These are phyloP conservation scores for Cordyceps militaris DNA, from an alignment of 2,329 filamentous ascomycete species.

Conservation along the genomic window DNA sequence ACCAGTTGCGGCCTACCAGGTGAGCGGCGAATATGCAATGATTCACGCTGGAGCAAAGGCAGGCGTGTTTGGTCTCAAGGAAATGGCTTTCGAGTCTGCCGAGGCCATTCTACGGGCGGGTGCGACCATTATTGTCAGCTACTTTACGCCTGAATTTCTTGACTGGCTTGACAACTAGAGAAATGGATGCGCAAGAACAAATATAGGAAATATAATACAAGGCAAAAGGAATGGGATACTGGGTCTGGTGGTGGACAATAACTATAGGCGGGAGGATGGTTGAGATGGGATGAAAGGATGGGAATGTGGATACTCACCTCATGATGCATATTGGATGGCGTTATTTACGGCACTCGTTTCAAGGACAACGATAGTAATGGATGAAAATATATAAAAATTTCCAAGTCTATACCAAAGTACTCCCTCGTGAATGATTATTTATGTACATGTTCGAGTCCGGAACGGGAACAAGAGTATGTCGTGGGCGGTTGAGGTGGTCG, in stretches of 20 bases:
- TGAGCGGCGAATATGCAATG: conserved; percentile 96
- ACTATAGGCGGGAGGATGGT: no score
- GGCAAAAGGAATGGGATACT: neutral
- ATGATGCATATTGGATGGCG: conserved; percentile 6
- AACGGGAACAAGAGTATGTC: neutral
- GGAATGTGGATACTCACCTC: neutral
- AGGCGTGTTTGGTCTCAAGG: conserved; percentile 89
- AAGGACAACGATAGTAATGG: neutral
- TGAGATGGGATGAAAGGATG: neutral
- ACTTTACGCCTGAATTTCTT: conserved; percentile 80
- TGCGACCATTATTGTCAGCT: conserved; percentile 86
- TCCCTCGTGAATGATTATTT: neutral
- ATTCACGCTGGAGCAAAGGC: conserved; percentile 93
- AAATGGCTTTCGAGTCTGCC: conserved; percentile 91
- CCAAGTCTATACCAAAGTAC: neutral
- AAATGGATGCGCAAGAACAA: neutral
- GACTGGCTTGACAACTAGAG: conserved; percentile 54
- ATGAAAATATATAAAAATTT: neutral
- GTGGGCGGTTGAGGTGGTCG: conserved; percentile 6
- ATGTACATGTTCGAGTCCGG: conserved; percentile 1
- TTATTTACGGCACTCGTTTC: neutral
- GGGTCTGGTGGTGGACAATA: neutral
- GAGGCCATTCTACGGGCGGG: conserved; percentile 90
- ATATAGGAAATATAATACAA: neutral
- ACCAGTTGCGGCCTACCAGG: conserved; percentile 92